These are phyloP conservation scores for Kokia cookei DNA, from an alignment of 441 rosid genomes.

Conservation along the genomic window DNA sequence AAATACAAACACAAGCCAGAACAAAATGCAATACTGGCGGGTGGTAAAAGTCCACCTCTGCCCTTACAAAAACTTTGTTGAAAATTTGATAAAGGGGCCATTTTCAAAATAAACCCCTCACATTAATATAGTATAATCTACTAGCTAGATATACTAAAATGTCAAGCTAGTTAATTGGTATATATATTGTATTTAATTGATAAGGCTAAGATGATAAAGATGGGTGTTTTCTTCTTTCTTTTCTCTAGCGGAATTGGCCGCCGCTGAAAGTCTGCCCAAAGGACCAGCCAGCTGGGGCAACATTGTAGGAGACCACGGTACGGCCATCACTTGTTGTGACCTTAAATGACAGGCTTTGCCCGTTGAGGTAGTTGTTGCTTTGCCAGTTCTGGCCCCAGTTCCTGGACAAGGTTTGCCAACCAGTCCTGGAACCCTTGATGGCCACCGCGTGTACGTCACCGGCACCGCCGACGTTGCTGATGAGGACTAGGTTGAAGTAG, in stretches of 20 bases:
- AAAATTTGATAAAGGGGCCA: conserved; percentile 15
- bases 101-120: conserved; percentile 29
- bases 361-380: conserved; percentile 57
- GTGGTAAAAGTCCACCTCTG: conserved; percentile 53
- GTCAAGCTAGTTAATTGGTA: neutral
- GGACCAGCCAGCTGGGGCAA: conserved; percentile 52
- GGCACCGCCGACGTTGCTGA: conserved; percentile 72
- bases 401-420: conserved; percentile 68
- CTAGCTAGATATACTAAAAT: conserved; percentile 5
- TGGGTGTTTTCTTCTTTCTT: no score
- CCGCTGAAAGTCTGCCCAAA: conserved; percentile 82
- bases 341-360: conserved; percentile 66
- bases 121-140: conserved; percentile 1
- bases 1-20: neutral
- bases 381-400: conserved; percentile 89
- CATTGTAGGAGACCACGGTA: conserved; percentile 42
- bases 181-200: neutral
- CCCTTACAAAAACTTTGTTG: conserved; percentile 5
- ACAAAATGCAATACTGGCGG: conserved; percentile 25
- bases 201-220: neutral
- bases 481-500: conserved; percentile 63
- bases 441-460: conserved; percentile 57
- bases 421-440: conserved; percentile 55
- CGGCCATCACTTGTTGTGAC: conserved; percentile 62
- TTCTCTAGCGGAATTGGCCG: conserved; percentile 51